A percentile compares a stretch with the other conserved stretches of the same genome.
Conservation (phyloP, 352 stramenopile species). For the Globisporangium abappressorium region DNA sequence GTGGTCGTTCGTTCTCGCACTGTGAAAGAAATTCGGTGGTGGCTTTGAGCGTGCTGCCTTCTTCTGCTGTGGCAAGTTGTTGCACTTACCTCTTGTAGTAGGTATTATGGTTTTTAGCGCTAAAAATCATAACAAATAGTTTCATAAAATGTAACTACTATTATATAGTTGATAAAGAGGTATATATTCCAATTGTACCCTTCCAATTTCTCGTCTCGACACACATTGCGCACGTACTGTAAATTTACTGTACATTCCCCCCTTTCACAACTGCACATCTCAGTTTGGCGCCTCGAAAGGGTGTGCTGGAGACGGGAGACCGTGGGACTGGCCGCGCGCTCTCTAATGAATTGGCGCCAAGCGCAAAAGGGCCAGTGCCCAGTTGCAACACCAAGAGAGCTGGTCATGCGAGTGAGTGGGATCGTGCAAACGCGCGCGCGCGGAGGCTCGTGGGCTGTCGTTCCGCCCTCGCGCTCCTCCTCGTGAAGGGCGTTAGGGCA, state of each 20-base stretch:
- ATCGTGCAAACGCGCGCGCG: not conserved
- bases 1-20: not conserved
- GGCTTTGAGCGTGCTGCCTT: not conserved
- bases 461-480: not conserved
- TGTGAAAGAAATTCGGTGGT: constrained; percentile 1
- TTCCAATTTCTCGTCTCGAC: not conserved
- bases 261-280: not conserved
- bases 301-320: constrained; percentile 5
- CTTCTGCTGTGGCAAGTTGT: constrained; percentile 1
- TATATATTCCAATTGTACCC: not conserved
- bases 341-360: constrained; percentile 5
- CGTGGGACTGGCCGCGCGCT: constrained; percentile 1
- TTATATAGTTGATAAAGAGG: not conserved
- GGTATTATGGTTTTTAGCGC: not conserved
- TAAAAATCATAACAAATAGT: not conserved
- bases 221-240: not conserved
- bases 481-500: not conserved
- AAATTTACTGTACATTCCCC: not conserved
- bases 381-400: constrained; percentile 5
- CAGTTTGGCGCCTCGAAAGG: not conserved
- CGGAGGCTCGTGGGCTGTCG: not conserved
- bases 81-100: not conserved
- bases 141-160: not conserved
- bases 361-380: constrained; percentile 9
- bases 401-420: constrained; percentile 6